Evolutionary conservation across 306 rosid species (phyloP).

Genomic region (Quercus mongolica): DNA sequence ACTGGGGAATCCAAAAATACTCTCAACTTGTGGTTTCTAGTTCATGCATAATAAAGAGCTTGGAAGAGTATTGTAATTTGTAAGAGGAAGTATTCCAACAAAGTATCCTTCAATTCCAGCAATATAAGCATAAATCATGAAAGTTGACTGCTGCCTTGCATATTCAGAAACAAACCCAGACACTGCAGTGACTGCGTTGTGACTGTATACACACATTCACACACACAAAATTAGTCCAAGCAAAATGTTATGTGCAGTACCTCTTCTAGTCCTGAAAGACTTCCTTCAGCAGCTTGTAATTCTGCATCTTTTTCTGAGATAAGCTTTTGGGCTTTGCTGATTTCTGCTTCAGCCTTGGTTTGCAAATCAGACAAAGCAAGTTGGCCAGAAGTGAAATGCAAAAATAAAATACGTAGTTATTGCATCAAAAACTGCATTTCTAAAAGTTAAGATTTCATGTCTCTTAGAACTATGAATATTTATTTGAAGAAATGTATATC

Average conservation of each 20-base stretch:
- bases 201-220: conserved; percentile 1
- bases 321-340: conserved; percentile 66
- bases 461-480: not conserved
- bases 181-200: conserved; percentile 4
- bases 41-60: not conserved
- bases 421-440: not conserved
- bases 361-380: conserved; percentile 69
- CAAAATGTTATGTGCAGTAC: conserved; percentile 37
- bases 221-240: conserved; percentile 13
- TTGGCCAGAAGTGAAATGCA: conserved; percentile 42
- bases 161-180: not conserved
- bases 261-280: conserved; percentile 86
- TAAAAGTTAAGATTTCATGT: not conserved
- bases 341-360: conserved; percentile 72
- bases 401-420: conserved; percentile 12
- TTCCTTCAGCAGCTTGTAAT: conserved; percentile 69
- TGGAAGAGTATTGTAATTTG: not conserved
- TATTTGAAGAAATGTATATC: not conserved
- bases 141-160: not conserved
- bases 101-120: not conserved
- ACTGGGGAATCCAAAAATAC: not conserved
- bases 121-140: not conserved
- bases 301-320: conserved; percentile 72
- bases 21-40: not conserved
- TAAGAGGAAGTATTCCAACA: not conserved